Evolutionary conservation across 306 rosid genomes (phyloP).

Genomic region (Lablab purpureus): DNA sequence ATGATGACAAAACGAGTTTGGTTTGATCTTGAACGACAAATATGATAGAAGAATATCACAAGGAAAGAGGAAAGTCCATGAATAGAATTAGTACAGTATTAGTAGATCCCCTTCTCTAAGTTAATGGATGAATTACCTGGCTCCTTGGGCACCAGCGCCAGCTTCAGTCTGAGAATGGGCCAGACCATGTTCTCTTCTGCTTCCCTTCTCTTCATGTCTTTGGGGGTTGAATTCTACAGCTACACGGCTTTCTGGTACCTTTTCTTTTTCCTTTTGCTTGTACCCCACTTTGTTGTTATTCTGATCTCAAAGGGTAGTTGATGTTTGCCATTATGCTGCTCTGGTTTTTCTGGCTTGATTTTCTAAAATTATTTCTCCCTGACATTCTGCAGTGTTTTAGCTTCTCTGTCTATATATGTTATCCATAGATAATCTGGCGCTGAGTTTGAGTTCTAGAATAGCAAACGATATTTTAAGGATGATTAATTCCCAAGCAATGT

Average conservation of each 20-base stretch:
- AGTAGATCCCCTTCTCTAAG: slow-evolving; percentile 34
- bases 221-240: slow-evolving; percentile 87
- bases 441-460: slow-evolving; percentile 12
- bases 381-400: slow-evolving; percentile 11
- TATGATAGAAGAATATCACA: slow-evolving; percentile 53
- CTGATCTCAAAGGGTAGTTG: slow-evolving; percentile 23
- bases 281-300: not conserved
- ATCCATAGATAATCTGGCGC: not conserved
- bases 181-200: slow-evolving; percentile 83
- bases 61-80: slow-evolving; percentile 48
- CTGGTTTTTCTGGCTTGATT: slow-evolving; percentile 11
- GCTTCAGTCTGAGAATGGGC: slow-evolving; percentile 80
- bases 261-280: not conserved
- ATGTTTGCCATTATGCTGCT: not conserved
- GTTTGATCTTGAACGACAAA: slow-evolving; percentile 44
- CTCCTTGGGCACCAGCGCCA: slow-evolving; percentile 73
- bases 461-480: not conserved
- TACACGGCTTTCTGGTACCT: slow-evolving; percentile 88
- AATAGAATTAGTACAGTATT: not conserved
- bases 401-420: not conserved
- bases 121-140: slow-evolving; percentile 81
- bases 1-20: slow-evolving; percentile 35
- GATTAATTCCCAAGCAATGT: not conserved
- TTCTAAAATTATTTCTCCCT: slow-evolving; percentile 1
- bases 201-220: slow-evolving; percentile 88